phyloP scores from a whole-genome alignment of 768 basidiomycete species.

The Dictyophora rubrovolvata region DNA sequence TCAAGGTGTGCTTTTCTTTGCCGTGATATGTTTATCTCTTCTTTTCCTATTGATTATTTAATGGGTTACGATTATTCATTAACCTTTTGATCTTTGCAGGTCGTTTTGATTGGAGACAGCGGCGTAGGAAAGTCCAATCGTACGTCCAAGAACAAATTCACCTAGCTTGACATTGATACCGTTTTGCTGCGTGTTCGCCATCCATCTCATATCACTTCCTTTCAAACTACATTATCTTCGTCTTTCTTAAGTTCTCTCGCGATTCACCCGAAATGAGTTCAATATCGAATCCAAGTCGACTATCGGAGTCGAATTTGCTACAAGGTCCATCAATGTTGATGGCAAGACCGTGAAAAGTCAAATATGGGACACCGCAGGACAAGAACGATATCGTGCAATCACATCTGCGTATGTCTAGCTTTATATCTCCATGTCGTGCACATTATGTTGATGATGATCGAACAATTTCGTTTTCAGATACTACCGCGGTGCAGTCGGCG shows the following conservation, averaged over 20 bases:
- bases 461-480: constrained; percentile 42
- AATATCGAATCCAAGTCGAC: constrained; percentile 98
- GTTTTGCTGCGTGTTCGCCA: constrained; percentile 8
- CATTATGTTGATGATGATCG: constrained; percentile 1
- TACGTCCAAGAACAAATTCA: constrained; percentile 35
- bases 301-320: constrained; percentile 98
- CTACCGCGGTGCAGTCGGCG: constrained; percentile 94
- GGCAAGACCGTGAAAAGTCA: constrained; percentile 96
- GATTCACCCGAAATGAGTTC: constrained; percentile 99
- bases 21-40: neutral
- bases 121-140: constrained; percentile 91
- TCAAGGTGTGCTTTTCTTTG: constrained; percentile 62
- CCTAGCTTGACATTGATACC: neutral
- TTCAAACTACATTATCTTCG: neutral
- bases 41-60: neutral
- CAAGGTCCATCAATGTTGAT: constrained; percentile 90
- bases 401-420: constrained; percentile 74
- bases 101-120: constrained; percentile 97
- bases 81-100: constrained; percentile 34
- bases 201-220: constrained; percentile 2
- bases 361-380: constrained; percentile 98
- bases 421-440: neutral
- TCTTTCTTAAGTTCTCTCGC: constrained; percentile 73
- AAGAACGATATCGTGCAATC: constrained; percentile 96
- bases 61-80: neutral